Evolutionary conservation across 257 asterid genomes (phyloP), one percentile per base, ranked within the genome.

Genomic region (Perilla frutescens): DNA sequence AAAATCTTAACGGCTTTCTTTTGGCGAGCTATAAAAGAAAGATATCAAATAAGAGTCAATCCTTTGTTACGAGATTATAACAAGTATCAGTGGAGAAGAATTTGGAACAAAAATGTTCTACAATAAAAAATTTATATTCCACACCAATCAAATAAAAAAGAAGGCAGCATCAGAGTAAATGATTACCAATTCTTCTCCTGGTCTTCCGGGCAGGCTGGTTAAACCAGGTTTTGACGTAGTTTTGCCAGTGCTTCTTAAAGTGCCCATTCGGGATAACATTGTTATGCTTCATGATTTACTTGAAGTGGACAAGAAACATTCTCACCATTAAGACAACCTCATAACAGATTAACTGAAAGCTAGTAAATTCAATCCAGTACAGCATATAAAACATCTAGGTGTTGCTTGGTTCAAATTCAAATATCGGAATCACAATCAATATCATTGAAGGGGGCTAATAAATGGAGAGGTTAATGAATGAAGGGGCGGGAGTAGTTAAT

Each of bases 201-300:
- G 91, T 81, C 81, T 90, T 90, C 63, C 91, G 84, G 48, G 93
- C 91, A 53, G 96, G 91, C 81, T 89, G 93, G 64, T 87, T 87
- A 74, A 87, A 87, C 96, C 96, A 89, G 4, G 96, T 89, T 75
- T 78, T 89, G 4, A 89, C 89, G 68, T 87, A 82, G 81, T 85
- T 85, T 50, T 87, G 92, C 96, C 96, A 87, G 64, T 89, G 92
- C 83, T 89, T 89, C 84, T 84, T 85, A 81, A 85, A 89, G 78
- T 89, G 96, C 55, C 87, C 88, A 60, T 76, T 87, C 8, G 96
- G 96, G 48, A 89, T 69, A 48, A 85, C 90, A 32, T 89, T 89
- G 85, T 89, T 89, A 69, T 89, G 96, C 89, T 89, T 89, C 92
- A 85, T 85, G 62, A 58, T 76, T 83, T 73, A 89, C 81, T 92